Base-by-base conservation (phyloP, 2,329 filamentous ascomycete genomes). In the Lasiodiplodia gonubiensis region DNA sequence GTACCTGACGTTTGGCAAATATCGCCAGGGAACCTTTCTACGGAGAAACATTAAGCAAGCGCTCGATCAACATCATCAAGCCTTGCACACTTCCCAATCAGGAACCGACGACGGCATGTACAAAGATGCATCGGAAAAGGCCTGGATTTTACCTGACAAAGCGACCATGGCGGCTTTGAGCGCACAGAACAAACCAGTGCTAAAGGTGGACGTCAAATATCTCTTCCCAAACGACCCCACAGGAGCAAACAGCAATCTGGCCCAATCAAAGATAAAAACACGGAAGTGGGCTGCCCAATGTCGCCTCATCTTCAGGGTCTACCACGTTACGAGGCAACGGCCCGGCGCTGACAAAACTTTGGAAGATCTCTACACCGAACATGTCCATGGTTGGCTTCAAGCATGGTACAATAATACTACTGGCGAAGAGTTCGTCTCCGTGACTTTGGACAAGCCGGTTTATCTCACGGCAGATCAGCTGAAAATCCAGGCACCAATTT, bases 131-230 rank as follows among this genome's bases (percentile, higher is more conserved):
- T 30, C 14, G 10, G 51, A 49, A 18, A 23, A 51, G 2, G 66
- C 52, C 6, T 80, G 77, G 77, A 65, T 72, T 63, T 75, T 68
- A 55, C 73, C 70, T 46, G 74, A 66, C 23, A 70, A 53, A 53
- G 69, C 74, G n/a, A 75, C 77, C 70, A 63, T 78, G 25, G 65
- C 70, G 12, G 69, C 71, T 35, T 55, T 74, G 21, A 8, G 46
- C 4, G 21, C 6, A 25, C 33, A 25, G n/a, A 27, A 30, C 16
- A 49, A 66, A 46, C 72, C 72, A 1, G 51, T 71, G 11, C 61
- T 76, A 23, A 67, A 53, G 21, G 68, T 76, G 16, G 68, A 71
- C 14, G 55, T 59, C 23, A 54, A 55, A 64, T 18, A 57, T 4
- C 16, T 57, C 37, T 35, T 57, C 6, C 52, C 55, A 21, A 23